Base-by-base conservation (phyloP, 2,329 filamentous ascomycete species). In the Microdochium paspali region DNA sequence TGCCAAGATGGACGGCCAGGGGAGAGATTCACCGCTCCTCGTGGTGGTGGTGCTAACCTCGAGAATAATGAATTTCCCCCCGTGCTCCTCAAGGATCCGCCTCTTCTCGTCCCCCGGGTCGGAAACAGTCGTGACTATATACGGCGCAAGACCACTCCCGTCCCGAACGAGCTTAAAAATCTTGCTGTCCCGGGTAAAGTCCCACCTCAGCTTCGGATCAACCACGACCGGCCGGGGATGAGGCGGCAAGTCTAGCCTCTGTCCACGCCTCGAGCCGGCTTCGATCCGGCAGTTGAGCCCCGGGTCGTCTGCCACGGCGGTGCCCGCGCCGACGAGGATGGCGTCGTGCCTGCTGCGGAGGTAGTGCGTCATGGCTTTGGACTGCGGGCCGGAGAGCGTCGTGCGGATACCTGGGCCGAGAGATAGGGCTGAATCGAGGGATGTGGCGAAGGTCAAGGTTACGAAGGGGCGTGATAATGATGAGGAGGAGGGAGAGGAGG, bases 311-410 rank as follows among this genome's bases (percentile, higher is more conserved):
- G 87, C 85, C 24, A 88, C 71, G 7, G 89, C 87, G 1, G 91
- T 97, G 2, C 85, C 85, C 4, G 85, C 87, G 21, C 91, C 91
- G 26, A 97, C 73, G 23, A 94, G 74, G 55, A 96, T 95, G 32
- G 87, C 89, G 52, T 87, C 81, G 66, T 97, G 90, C 15, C 76
- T 78, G 12, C 84, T 83, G 57, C 91, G 87, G 24, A 97, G 77
- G 62, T 86, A 88, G 66, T 97, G 91, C 0, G 91, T 96, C 88
- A 97, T 94, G 46, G 87, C 79, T 66, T 95, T 95, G 31, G 88
- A 88, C 53, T 83, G 74, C 0, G 85, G 79, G 3, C 90, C 90
- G 1, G 91, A 97, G 13, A 97, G 77, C 0, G 78, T 73, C 2
- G 91, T 97, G 54, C 85, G 86, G n/a, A 81, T 73, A 13, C 90